Evolutionary conservation across 2,329 filamentous ascomycete genomes (phyloP), one percentile per base, ranked within the genome.

Genomic region (Tothia fuscella): DNA sequence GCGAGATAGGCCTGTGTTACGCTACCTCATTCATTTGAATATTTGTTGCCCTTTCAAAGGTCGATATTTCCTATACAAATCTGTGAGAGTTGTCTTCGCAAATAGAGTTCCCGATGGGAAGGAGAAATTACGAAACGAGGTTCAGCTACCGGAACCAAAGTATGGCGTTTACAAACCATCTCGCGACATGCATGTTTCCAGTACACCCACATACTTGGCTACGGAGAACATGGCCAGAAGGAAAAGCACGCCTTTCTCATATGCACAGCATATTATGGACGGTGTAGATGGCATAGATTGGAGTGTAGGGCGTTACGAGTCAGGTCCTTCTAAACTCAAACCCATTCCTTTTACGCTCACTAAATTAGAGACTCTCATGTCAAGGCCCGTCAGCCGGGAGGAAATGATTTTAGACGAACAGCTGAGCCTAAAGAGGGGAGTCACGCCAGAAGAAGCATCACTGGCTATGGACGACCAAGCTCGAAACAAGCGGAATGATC

Each of bases 91-190:
- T 26, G 89, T 98, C 3, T 98, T 98, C 57, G 91, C 91, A 41
- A 96, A 96, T 56, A 78, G 91, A 20, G 89, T 95, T 0, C 89
- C 91, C 0, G 91, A 96, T 52, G 89, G 86, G 30, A 94, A 95
- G 56, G 89, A 96, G 61, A 89, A 81, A 55, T 70, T 98, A 29
- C 74, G 80, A 24, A 95, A 93, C 53, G 91, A 98, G 57, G 80
- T 89, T 4, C 87, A 91, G 28, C 72, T 83, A 46, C 89, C 89
- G 0, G 87, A 95, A 51, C 91, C 91, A 16, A 76, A 79, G 16
- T 98, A 86, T 56, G 84, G 79, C 42, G 70, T 79, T 1, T 96
- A 94, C 64, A 94, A 88, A 56, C 75, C 82, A 47, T 55, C 10
- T 52, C 52, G 6, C 53, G 56, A 17, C 52, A 55, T n/a, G 30